Percentiles rank a stretch among this genome's conserved stretches.
phyloP scores from a whole-genome alignment of 1,139 yeast species.

The Pneumocystis jirovecii region DNA sequence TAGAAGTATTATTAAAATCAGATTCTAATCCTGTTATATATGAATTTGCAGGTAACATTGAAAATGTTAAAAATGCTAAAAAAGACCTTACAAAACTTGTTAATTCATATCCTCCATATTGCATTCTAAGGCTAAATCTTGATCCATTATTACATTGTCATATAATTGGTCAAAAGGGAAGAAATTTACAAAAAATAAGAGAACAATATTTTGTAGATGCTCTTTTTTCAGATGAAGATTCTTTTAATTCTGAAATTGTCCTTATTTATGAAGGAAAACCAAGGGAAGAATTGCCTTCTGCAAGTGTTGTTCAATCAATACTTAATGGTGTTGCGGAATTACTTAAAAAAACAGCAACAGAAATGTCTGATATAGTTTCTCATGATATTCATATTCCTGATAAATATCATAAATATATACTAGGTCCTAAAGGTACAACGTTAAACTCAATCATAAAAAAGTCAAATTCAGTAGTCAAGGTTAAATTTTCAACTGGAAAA shows the following conservation, averaged over 20 bases:
- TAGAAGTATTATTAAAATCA: constrained; percentile 23
- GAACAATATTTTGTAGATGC: constrained; percentile 38
- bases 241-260: constrained; percentile 28
- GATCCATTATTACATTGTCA: constrained; percentile 50
- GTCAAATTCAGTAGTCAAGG: constrained; percentile 20
- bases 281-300: constrained; percentile 35
- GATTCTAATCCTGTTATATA: constrained; percentile 28
- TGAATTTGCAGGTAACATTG: constrained; percentile 36
- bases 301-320: constrained; percentile 22
- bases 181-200: constrained; percentile 34
- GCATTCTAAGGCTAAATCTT: constrained; percentile 49
- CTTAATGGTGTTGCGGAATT: constrained; percentile 34
- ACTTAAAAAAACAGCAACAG: constrained; percentile 43
- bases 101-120: constrained; percentile 55
- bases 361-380: constrained; percentile 41
- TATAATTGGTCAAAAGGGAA: constrained; percentile 25
- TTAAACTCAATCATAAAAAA: constrained; percentile 35
- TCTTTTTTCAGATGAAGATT: constrained; percentile 38
- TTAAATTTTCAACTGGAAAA: constrained; percentile 6
- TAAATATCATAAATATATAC: constrained; percentile 42
- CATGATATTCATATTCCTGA: constrained; percentile 37
- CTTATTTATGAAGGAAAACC: constrained; percentile 27
- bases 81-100: constrained; percentile 58
- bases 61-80: constrained; percentile 33
- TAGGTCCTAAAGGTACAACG: constrained; percentile 39